Conservation (phyloP, 2,329 filamentous ascomycete genomes). For the Ilyonectria sp. region DNA sequence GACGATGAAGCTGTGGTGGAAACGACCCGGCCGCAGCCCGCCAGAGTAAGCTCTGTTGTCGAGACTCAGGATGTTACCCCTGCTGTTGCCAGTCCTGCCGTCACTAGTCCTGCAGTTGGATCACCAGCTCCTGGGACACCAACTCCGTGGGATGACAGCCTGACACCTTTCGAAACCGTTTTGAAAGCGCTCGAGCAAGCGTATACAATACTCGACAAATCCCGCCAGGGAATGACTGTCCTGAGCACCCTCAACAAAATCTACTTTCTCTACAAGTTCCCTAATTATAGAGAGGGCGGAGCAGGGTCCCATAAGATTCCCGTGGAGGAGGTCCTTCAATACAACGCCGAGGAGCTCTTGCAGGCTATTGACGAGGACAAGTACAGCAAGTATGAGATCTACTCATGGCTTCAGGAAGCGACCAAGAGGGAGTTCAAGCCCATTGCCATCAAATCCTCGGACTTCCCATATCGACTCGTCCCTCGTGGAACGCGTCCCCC, state of each 20-base stretch:
- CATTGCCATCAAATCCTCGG: slow-evolving; percentile 46
- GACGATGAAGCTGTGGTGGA: neutral
- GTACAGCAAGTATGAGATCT: slow-evolving; percentile 53
- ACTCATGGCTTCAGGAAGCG: slow-evolving; percentile 52
- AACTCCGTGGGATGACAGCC: slow-evolving; percentile 17
- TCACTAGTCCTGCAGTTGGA: neutral
- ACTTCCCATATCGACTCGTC: slow-evolving; percentile 49
- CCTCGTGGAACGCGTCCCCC: slow-evolving; percentile 39
- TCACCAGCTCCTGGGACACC: neutral
- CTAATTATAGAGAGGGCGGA: slow-evolving; percentile 45
- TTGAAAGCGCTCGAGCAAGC: slow-evolving; percentile 46
- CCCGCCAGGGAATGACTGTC: slow-evolving; percentile 44
- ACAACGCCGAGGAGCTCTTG: slow-evolving; percentile 60
- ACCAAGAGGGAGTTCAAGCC: slow-evolving; percentile 47
- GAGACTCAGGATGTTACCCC: slow-evolving; percentile 26
- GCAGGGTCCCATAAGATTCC: slow-evolving; percentile 59
- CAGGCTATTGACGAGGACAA: slow-evolving; percentile 51
- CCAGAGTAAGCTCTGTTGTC: slow-evolving; percentile 13
- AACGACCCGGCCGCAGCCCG: neutral
- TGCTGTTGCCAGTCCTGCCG: slow-evolving; percentile 12
- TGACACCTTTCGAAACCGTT: slow-evolving; percentile 48
- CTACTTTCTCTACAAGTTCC: slow-evolving; percentile 53
- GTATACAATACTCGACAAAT: slow-evolving; percentile 32
- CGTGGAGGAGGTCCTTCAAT: slow-evolving; percentile 60
- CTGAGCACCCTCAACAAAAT: slow-evolving; percentile 47